phyloP scores from a whole-genome alignment of 176 grass and related monocot species.

The Musa troglodytarum region DNA sequence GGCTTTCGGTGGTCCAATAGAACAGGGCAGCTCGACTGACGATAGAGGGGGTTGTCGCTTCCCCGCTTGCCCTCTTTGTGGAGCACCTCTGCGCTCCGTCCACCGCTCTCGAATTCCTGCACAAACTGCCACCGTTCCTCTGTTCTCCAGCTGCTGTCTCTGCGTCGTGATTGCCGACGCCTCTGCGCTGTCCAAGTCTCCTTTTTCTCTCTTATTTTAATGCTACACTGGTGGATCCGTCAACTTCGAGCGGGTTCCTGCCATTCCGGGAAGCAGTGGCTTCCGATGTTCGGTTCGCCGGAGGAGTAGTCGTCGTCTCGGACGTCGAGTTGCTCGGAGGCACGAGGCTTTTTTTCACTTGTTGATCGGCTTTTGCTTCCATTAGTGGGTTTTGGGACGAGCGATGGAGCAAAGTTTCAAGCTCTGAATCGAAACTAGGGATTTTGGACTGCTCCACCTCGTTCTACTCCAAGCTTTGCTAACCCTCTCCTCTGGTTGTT shows the following conservation, averaged over 20 bases:
- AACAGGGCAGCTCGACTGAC: not conserved
- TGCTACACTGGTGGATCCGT: too few species aligned
- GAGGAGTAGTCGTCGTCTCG: not conserved
- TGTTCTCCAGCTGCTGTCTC: not conserved
- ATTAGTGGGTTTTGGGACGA: not conserved
- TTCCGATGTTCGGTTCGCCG: not conserved
- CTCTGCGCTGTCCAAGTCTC: not conserved
- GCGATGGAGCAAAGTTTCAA: not conserved
- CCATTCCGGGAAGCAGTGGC: too few species aligned
- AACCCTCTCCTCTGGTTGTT: not conserved
- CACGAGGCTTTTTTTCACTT: not conserved
- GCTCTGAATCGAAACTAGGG: not conserved
- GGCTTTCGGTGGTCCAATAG: conserved; percentile 6
- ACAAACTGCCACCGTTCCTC: not conserved
- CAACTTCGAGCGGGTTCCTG: too few species aligned
- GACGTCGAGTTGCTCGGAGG: not conserved
- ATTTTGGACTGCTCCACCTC: not conserved
- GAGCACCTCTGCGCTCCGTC: not conserved
- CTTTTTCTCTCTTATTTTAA: not conserved
- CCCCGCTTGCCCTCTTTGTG: not conserved
- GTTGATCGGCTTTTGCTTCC: not conserved
- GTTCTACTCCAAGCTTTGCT: not conserved
- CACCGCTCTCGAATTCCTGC: not conserved
- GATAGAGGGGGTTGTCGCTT: not conserved
- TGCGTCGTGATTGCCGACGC: not conserved